phyloP scores from a whole-genome alignment of 305 asterid species.

The Galium porrigens region DNA sequence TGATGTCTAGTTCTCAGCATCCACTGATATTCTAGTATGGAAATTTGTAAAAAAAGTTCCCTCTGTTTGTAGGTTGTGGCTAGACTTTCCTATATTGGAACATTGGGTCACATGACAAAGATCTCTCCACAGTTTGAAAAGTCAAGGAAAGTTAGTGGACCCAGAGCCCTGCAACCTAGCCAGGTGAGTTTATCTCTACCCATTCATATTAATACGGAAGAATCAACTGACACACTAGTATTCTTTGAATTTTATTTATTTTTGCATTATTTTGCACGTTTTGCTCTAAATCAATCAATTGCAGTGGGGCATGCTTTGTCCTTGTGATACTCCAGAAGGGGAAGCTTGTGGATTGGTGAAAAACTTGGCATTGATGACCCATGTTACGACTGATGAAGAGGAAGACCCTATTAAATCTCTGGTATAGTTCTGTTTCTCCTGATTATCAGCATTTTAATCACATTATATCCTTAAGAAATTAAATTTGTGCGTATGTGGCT shows the following conservation, averaged over 20 bases:
- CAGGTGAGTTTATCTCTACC: conserved; percentile 38
- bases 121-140: conserved; percentile 83
- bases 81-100: conserved; percentile 67
- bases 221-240: not conserved
- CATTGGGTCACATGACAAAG: conserved; percentile 81
- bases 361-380: conserved; percentile 93
- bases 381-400: conserved; percentile 91
- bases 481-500: not conserved
- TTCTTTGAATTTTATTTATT: not conserved
- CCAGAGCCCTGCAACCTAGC: conserved; percentile 95
- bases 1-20: not conserved
- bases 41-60: conserved; percentile 4
- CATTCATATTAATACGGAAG: not conserved
- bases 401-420: conserved; percentile 70
- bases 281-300: conserved; percentile 19
- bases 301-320: conserved; percentile 99
- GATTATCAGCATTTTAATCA: not conserved
- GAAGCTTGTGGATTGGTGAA: conserved; percentile 96
- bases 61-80: conserved; percentile 43
- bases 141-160: conserved; percentile 96
- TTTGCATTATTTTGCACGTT: conserved; percentile 1
- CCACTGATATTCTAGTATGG: not conserved
- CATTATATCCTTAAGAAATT: not conserved
- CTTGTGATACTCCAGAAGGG: conserved; percentile 99
- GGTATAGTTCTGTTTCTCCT: conserved; percentile 28